phyloP scores from a whole-genome alignment of 495 filamentous ascomycete species.

The Amorphotheca resinae region DNA sequence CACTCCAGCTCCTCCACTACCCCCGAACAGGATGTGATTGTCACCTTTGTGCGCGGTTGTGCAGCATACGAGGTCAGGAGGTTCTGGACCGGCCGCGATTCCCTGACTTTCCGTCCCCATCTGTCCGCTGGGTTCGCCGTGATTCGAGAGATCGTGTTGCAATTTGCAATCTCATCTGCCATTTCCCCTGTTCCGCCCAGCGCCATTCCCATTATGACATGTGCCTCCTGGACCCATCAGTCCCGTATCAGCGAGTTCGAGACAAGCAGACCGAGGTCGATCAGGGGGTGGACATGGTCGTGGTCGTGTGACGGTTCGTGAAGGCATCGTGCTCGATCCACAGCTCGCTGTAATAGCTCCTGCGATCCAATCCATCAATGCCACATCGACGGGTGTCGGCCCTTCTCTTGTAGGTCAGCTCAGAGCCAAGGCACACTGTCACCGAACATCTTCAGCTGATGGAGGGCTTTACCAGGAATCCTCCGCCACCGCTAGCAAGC shows the following conservation, averaged over 20 bases:
- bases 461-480: not conserved
- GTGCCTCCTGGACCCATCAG: slow-evolving; percentile 1
- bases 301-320: not conserved
- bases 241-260: not conserved
- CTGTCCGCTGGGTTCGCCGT: not conserved
- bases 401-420: slow-evolving; percentile 6
- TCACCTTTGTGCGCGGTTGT: not conserved
- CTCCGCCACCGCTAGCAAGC: not conserved
- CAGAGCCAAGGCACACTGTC: slow-evolving; percentile 1
- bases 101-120: not conserved
- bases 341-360: not conserved
- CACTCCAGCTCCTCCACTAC: not conserved
- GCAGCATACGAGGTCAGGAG: slow-evolving; percentile 6
- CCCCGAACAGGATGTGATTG: slow-evolving; percentile 1
- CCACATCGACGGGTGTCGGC: slow-evolving; percentile 5
- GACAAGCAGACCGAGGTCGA: slow-evolving; percentile 2
- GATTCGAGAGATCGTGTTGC: slow-evolving; percentile 3
- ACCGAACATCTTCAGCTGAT: slow-evolving; percentile 1
- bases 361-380: slow-evolving; percentile 3
- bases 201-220: slow-evolving; percentile 2
- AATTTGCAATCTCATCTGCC: slow-evolving; percentile 3
- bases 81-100: not conserved
- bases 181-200: slow-evolving; percentile 1
- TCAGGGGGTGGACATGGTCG: not conserved
- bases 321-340: not conserved